phyloP scores from a whole-genome alignment of 169 alveolate genomes.

The Plasmodium berghei region DNA sequence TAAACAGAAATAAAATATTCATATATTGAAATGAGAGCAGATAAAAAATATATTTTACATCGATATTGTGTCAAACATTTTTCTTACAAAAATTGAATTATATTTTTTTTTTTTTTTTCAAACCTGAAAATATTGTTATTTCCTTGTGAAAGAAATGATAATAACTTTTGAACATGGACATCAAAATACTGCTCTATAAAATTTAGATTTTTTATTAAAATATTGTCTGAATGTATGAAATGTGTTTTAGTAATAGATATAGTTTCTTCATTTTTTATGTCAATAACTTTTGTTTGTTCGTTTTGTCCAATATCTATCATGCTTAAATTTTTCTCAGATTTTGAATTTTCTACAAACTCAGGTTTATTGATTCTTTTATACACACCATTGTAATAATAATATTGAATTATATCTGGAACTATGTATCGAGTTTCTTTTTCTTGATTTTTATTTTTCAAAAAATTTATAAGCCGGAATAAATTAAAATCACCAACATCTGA shows the following conservation, averaged over 20 bases:
- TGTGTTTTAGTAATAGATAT: too few species aligned
- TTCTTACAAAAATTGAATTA: background rate
- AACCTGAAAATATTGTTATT: slow-evolving; percentile 38
- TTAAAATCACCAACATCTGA: slow-evolving; percentile 48
- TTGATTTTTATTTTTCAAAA: slow-evolving; percentile 7
- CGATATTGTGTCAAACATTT: background rate
- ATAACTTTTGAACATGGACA: slow-evolving; percentile 19
- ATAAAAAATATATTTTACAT: background rate
- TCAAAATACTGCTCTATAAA: slow-evolving; percentile 33
- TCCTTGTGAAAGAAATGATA: slow-evolving; percentile 45
- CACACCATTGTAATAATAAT: slow-evolving; percentile 40
- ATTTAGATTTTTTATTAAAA: slow-evolving; percentile 5
- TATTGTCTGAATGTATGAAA: background rate
- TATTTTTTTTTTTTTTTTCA: background rate
- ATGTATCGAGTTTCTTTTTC: background rate
- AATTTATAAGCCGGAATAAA: slow-evolving; percentile 2
- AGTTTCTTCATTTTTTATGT: background rate
- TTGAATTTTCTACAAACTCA: background rate
- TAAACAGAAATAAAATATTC: background rate
- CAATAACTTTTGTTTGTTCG: background rate
- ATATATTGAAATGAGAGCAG: background rate
- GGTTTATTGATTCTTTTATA: background rate
- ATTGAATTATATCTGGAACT: slow-evolving; percentile 33
- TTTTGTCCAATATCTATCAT: too few species aligned
- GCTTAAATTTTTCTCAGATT: too few species aligned